phyloP scores from a whole-genome alignment of 345 rosid genomes.

The Eutrema heterophyllum region DNA sequence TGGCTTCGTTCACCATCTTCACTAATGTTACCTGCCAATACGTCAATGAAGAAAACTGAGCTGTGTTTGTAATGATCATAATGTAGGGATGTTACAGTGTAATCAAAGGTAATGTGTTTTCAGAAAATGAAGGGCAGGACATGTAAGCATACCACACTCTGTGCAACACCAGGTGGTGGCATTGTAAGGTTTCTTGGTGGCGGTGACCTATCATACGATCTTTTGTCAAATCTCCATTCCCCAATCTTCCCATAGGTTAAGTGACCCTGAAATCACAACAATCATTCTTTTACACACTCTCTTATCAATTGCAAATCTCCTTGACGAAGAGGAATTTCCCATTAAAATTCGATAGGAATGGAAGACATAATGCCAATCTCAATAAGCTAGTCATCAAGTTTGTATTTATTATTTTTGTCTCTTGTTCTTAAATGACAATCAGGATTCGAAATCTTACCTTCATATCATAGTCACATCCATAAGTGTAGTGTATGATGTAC shows the following conservation, averaged over 20 bases:
- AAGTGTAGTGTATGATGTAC: constrained; percentile 92
- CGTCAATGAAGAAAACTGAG: constrained; percentile 4
- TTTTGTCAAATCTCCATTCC: constrained; percentile 96
- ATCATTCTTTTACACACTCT: neutral
- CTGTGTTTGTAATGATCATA: neutral
- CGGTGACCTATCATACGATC: constrained; percentile 53
- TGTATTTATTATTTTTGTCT: neutral
- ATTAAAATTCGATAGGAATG: neutral
- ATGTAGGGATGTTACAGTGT: neutral
- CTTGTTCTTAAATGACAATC: neutral
- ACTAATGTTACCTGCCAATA: constrained; percentile 74
- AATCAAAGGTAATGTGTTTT: neutral
- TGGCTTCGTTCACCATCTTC: constrained; percentile 95
- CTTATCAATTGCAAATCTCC: neutral
- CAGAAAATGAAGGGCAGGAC: neutral
- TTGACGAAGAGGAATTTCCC: neutral
- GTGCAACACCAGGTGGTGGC: constrained; percentile 92
- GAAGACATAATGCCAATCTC: neutral
- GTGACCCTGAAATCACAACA: constrained; percentile 47
- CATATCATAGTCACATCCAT: constrained; percentile 91
- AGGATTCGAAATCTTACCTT: constrained; percentile 42
- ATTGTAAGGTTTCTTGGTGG: constrained; percentile 86
- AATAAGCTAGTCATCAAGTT: neutral
- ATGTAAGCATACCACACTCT: constrained; percentile 78
- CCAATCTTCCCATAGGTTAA: constrained; percentile 88